Percentiles rank a stretch among this genome's conserved stretches.
Conservation (phyloP, 257 asterid genomes). For the Nicotiana noctiflora region DNA sequence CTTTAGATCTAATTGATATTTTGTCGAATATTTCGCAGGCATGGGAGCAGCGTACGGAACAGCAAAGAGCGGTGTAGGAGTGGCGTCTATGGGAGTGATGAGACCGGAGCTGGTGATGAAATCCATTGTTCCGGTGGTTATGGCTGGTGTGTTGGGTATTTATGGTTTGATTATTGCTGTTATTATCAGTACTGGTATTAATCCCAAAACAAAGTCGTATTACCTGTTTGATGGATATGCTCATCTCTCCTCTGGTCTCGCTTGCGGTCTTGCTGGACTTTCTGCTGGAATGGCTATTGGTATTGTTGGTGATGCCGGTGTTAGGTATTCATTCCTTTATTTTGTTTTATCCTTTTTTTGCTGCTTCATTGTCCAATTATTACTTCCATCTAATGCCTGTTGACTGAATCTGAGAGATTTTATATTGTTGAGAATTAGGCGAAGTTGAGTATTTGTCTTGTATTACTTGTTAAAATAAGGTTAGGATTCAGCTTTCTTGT, state of each 20-base stretch:
- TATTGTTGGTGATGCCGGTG: constrained; percentile 22
- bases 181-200: constrained; percentile 21
- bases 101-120: constrained; percentile 22
- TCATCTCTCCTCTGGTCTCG: constrained; percentile 19
- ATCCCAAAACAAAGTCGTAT: constrained; percentile 17
- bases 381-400: background rate
- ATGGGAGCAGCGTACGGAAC: constrained; percentile 24
- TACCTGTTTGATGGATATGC: constrained; percentile 21
- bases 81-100: constrained; percentile 25
- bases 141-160: constrained; percentile 22
- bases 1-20: background rate
- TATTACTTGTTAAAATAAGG: background rate
- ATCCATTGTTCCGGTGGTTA: constrained; percentile 19
- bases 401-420: background rate
- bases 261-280: constrained; percentile 23
- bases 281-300: constrained; percentile 24
- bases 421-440: background rate
- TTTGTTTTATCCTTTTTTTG: background rate
- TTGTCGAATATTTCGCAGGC: background rate
- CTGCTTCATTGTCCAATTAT: background rate
- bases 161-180: constrained; percentile 21
- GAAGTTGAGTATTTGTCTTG: background rate
- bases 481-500: background rate
- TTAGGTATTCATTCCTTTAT: constrained; percentile 1
- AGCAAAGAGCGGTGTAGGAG: constrained; percentile 21